phyloP scores from a whole-genome alignment of 2,329 filamentous ascomycete species.

The Ceratocystis smalleyi region DNA sequence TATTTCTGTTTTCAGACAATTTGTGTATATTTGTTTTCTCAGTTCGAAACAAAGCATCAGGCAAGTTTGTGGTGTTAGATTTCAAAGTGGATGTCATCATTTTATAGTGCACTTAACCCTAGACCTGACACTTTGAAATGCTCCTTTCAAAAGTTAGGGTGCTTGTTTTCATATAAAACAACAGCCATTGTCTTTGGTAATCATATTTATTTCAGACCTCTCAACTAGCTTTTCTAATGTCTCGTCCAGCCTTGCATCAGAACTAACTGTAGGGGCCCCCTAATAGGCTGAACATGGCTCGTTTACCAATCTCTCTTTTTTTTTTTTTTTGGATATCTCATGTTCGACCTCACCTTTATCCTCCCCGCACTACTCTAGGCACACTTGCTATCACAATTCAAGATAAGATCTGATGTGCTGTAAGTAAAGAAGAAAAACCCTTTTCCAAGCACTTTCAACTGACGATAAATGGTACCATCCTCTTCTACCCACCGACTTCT shows the following conservation, averaged over 20 bases:
- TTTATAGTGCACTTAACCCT: not conserved
- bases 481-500: not conserved
- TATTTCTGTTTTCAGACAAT: not conserved
- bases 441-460: slow-evolving; percentile 3
- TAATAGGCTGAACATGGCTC: not conserved
- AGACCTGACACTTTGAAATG: too few relatives aligned
- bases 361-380: not conserved
- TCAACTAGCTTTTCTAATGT: not conserved
- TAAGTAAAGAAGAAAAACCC: not conserved
- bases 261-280: not conserved
- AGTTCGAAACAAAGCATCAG: not conserved
- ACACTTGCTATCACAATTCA: not conserved
- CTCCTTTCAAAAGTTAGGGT: too few relatives aligned
- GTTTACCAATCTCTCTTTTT: not conserved
- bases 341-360: not conserved
- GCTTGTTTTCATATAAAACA: not conserved
- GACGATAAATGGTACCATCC: not conserved
- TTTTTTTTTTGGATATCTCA: not conserved
- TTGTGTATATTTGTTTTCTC: not conserved
- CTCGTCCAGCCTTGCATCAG: not conserved
- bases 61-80: not conserved
- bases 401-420: not conserved
- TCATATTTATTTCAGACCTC: not conserved
- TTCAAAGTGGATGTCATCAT: too few relatives aligned
- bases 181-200: not conserved